Evolutionary conservation across 768 basidiomycete genomes (phyloP).

Genomic region (Kwoniella dejecticola): DNA sequence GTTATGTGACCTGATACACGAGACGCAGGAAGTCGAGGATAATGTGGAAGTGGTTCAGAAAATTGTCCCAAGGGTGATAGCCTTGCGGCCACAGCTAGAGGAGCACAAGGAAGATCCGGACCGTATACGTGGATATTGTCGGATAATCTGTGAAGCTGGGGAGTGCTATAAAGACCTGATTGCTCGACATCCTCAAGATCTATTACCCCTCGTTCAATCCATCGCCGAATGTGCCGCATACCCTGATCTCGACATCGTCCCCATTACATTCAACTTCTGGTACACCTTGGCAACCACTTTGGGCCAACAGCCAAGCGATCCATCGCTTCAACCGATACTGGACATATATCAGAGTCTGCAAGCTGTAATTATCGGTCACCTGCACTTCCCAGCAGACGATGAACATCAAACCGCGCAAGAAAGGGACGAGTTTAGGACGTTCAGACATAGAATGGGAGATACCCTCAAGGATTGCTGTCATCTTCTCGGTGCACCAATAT

Average conservation of each 20-base stretch:
- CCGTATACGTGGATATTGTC: conserved; percentile 81
- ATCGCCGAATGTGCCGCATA: conserved; percentile 91
- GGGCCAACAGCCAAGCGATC: conserved; percentile 65
- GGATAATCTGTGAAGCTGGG: conserved; percentile 94
- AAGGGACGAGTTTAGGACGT: conserved; percentile 87
- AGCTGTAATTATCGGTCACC: conserved; percentile 79
- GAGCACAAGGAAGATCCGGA: conserved; percentile 70
- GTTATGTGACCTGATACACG: conserved; percentile 92
- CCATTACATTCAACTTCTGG: conserved; percentile 98
- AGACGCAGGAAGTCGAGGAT: conserved; percentile 95
- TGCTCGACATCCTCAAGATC: conserved; percentile 83
- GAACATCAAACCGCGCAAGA: conserved; percentile 71
- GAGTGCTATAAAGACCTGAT: conserved; percentile 90
- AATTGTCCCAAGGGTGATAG: conserved; percentile 83
- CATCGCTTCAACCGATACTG: conserved; percentile 61
- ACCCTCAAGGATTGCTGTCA: conserved; percentile 98
- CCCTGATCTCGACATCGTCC: conserved; percentile 90
- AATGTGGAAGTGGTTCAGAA: conserved; percentile 85
- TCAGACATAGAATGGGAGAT: conserved; percentile 98
- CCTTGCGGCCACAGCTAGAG: conserved; percentile 66
- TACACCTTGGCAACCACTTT: conserved; percentile 91
- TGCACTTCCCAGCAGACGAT: conserved; percentile 83
- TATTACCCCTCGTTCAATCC: conserved; percentile 92
- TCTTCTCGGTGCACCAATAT: conserved; percentile 82
- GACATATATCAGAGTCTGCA: conserved; percentile 84